Conservation (phyloP, 768 basidiomycete genomes). For the Trametes sanguinea region DNA sequence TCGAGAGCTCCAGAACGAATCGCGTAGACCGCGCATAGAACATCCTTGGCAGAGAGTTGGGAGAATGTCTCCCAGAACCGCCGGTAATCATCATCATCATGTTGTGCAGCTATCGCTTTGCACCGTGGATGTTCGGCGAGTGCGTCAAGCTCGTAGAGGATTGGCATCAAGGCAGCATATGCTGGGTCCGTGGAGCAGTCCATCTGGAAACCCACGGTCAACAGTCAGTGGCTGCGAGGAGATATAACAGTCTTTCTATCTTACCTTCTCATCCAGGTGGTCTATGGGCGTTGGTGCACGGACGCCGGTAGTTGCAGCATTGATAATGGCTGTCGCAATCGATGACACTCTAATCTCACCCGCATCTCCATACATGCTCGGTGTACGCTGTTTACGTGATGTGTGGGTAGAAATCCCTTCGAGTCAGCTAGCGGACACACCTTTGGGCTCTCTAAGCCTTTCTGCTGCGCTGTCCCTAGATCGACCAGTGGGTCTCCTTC, state of each 20-base stretch:
- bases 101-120: conserved; percentile 4
- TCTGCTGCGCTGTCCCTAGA: too few species aligned
- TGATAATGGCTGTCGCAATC: too few species aligned
- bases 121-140: background rate
- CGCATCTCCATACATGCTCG: conserved; percentile 2
- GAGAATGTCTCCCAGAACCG: conserved; percentile 19
- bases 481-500: background rate
- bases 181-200: background rate
- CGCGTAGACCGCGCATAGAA: conserved; percentile 15
- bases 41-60: conserved; percentile 12
- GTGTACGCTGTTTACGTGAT: background rate
- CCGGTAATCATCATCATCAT: conserved; percentile 10
- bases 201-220: background rate
- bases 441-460: too few species aligned
- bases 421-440: too few species aligned
- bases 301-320: background rate
- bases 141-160: conserved; percentile 10
- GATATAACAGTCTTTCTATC: background rate
- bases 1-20: conserved; percentile 10
- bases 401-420: too few species aligned
- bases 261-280: background rate
- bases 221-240: background rate
- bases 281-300: background rate
- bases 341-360: background rate
- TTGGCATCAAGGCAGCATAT: conserved; percentile 4